Evolutionary conservation across 169 alveolate species (phyloP).

Genomic region (Theileria sp.): DNA sequence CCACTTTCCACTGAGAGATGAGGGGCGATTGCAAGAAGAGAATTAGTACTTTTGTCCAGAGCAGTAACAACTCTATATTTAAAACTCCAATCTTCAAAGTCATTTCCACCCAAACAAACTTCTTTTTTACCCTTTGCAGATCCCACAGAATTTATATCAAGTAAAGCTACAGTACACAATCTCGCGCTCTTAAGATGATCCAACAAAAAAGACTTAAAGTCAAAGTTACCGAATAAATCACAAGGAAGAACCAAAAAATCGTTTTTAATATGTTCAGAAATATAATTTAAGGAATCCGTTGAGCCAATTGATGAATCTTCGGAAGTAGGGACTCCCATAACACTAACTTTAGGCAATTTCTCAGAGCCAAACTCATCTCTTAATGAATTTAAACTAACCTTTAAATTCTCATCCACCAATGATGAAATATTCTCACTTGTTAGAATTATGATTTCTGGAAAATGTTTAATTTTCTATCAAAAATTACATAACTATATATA

Average conservation of each 20-base stretch:
- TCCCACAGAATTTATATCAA: slow-evolving; percentile 9
- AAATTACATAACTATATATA: too few species aligned
- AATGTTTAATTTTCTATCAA: not conserved
- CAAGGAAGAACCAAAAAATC: slow-evolving; percentile 62
- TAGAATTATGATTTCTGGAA: slow-evolving; percentile 12
- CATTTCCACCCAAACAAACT: slow-evolving; percentile 49
- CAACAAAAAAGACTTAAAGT: slow-evolving; percentile 33
- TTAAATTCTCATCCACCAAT: slow-evolving; percentile 36
- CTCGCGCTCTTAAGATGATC: slow-evolving; percentile 31
- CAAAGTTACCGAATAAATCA: slow-evolving; percentile 48
- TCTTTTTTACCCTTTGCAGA: not conserved
- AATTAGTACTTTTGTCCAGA: slow-evolving; percentile 17
- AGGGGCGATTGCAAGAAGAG: slow-evolving; percentile 23
- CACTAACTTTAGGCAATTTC: slow-evolving; percentile 8
- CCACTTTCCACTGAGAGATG: slow-evolving; percentile 42
- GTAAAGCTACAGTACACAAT: slow-evolving; percentile 55
- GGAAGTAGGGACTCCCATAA: slow-evolving; percentile 9
- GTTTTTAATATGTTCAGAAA: slow-evolving; percentile 6
- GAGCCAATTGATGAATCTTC: slow-evolving; percentile 20
- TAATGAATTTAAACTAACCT: not conserved
- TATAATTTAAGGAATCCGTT: slow-evolving; percentile 23
- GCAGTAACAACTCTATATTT: slow-evolving; percentile 49
- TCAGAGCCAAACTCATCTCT: not conserved
- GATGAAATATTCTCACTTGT: slow-evolving; percentile 1
- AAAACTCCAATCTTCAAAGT: slow-evolving; percentile 54